Percentiles rank a stretch among this genome's conserved stretches.
phyloP scores from a whole-genome alignment of 2,329 filamentous ascomycete species.

The Immersiporthe knoxdaviesiana region DNA sequence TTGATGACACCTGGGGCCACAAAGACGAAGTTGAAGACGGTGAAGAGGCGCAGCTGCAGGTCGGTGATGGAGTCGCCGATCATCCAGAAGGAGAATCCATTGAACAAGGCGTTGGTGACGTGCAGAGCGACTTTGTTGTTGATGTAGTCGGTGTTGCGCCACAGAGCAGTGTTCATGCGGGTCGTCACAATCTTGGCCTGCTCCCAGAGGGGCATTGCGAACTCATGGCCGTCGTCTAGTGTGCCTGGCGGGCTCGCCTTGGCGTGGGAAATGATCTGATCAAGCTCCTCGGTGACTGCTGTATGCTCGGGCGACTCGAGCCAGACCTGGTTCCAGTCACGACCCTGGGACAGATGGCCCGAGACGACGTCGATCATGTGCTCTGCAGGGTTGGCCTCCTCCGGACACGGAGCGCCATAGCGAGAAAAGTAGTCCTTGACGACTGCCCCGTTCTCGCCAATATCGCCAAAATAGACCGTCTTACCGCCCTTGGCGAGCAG shows the following conservation, averaged over 20 bases:
- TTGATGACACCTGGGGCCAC: constrained; percentile 61
- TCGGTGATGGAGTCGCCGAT: constrained; percentile 55
- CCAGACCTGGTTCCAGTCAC: constrained; percentile 69
- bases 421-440: constrained; percentile 57
- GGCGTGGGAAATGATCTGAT: constrained; percentile 42
- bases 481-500: constrained; percentile 58
- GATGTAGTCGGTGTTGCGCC: constrained; percentile 68
- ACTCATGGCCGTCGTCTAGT: constrained; percentile 39
- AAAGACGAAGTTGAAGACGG: constrained; percentile 66
- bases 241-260: background rate
- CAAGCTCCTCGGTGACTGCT: constrained; percentile 40
- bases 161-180: constrained; percentile 66
- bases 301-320: constrained; percentile 39
- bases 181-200: constrained; percentile 68
- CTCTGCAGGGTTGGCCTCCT: constrained; percentile 56
- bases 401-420: constrained; percentile 54
- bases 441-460: constrained; percentile 52
- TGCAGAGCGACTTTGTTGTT: constrained; percentile 55
- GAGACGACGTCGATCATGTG: constrained; percentile 62
- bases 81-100: constrained; percentile 65
- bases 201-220: constrained; percentile 66
- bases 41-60: constrained; percentile 60
- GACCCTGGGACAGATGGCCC: constrained; percentile 52
- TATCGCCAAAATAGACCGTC: constrained; percentile 57
- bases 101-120: constrained; percentile 44